These are phyloP conservation scores for Aspergillus sp. DNA, from an alignment of 2,329 filamentous ascomycete species.

Conservation along the genomic window DNA sequence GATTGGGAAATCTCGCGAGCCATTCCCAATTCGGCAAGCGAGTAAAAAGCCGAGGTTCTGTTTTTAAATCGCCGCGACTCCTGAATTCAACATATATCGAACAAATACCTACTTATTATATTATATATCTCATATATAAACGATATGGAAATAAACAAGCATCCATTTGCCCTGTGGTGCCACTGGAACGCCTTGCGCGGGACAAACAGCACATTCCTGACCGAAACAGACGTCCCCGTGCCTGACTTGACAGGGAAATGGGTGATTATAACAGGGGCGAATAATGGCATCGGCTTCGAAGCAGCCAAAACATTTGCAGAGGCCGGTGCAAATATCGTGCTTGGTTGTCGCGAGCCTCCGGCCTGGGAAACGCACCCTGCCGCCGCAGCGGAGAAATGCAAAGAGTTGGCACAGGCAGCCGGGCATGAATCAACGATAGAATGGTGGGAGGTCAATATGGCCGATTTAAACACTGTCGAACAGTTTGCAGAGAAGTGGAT, in stretches of 20 bases:
- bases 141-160: background rate
- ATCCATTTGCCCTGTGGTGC: background rate
- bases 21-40: too few species aligned
- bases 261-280: constrained; percentile 10
- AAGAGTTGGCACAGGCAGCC: background rate
- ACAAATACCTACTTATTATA: too few species aligned
- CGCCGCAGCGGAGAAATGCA: background rate
- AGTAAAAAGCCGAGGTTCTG: too few species aligned
- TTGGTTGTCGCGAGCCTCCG: constrained; percentile 1
- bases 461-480: background rate
- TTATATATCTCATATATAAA: too few species aligned
- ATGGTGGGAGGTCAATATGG: constrained; percentile 9
- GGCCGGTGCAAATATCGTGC: constrained; percentile 6
- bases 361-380: constrained; percentile 1
- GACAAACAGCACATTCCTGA: background rate
- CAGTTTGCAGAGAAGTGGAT: constrained; percentile 2
- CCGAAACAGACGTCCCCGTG: background rate
- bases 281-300: constrained; percentile 8
- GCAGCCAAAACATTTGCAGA: constrained; percentile 3
- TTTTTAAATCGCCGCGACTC: too few species aligned
- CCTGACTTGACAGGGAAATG: constrained; percentile 1
- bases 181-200: background rate
- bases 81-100: too few species aligned
- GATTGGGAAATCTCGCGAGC: too few species aligned
- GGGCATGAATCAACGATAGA: background rate